Percentiles rank a stretch among this genome's conserved stretches.
These are phyloP conservation scores for Claviceps capensis DNA, from an alignment of 2,329 filamentous ascomycete species.

Conservation along the genomic window DNA sequence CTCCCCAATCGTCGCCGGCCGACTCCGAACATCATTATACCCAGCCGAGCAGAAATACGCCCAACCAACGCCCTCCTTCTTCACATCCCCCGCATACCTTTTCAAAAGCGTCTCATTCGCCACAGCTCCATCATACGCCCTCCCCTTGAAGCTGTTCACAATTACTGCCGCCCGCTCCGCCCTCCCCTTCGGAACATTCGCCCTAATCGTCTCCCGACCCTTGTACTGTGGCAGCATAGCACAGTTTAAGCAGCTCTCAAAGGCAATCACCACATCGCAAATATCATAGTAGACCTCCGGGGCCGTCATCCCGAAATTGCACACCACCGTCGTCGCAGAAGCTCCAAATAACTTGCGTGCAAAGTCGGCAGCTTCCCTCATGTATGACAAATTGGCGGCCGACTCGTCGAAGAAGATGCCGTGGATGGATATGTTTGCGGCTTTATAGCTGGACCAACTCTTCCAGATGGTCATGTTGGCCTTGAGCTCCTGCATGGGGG, in stretches of 20 bases:
- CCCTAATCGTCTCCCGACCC: constrained; percentile 7
- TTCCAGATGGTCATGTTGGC: constrained; percentile 10
- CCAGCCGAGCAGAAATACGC: constrained; percentile 3
- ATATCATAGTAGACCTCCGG: constrained; percentile 10
- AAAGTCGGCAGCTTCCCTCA: constrained; percentile 8
- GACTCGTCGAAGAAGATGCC: constrained; percentile 14
- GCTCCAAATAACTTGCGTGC: constrained; percentile 3
- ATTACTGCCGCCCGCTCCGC: constrained; percentile 8
- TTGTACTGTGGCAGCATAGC: constrained; percentile 6
- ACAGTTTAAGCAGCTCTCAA: constrained; percentile 14
- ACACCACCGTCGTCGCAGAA: constrained; percentile 8
- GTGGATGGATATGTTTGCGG: constrained; percentile 8
- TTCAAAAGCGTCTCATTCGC: constrained; percentile 3
- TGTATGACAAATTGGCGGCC: constrained; percentile 7
- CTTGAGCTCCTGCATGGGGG: constrained; percentile 10
- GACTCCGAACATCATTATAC: neutral
- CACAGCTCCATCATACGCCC: constrained; percentile 3
- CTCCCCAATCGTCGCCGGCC: constrained; percentile 2
- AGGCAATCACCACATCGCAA: constrained; percentile 14
- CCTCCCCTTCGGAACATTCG: constrained; percentile 7
- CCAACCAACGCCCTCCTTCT: constrained; percentile 1
- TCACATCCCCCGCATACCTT: neutral
- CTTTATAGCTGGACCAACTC: constrained; percentile 8
- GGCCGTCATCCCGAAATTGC: constrained; percentile 12
- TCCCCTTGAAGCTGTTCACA: constrained; percentile 10